Percentiles rank a stretch among this genome's conserved stretches.
Evolutionary conservation across 371 early-diverging fungal genomes (phyloP).

Genomic region (Mortierella sp.): DNA sequence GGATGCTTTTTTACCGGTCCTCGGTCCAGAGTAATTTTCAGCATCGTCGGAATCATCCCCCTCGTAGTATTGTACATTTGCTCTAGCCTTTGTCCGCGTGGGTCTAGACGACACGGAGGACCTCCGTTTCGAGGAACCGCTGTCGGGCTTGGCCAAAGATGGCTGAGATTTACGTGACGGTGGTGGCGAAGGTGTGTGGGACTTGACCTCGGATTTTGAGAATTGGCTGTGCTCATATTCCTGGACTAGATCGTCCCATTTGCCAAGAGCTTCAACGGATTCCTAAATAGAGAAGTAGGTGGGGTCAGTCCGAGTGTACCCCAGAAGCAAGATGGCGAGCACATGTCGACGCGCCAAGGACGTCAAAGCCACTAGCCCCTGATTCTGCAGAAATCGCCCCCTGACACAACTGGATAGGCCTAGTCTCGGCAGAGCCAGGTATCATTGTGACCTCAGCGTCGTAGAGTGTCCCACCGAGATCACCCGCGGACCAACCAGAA

Average conservation of each 20-base stretch:
- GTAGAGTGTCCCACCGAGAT: no score
- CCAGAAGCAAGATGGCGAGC: background rate
- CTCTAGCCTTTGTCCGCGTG: slow-evolving; percentile 33
- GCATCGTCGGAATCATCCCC: slow-evolving; percentile 45
- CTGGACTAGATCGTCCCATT: slow-evolving; percentile 51
- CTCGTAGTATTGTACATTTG: slow-evolving; percentile 49
- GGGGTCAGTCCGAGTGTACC: background rate
- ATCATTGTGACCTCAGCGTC: no score
- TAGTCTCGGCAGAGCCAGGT: no score
- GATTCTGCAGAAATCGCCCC: no score
- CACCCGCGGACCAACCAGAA: no score
- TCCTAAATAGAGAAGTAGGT: slow-evolving; percentile 21
- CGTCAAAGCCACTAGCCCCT: slow-evolving; percentile 39
- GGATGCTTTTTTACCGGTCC: slow-evolving; percentile 12
- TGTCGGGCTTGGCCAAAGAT: slow-evolving; percentile 21
- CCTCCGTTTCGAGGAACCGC: slow-evolving; percentile 28
- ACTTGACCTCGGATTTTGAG: slow-evolving; percentile 44
- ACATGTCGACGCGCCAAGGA: slow-evolving; percentile 1
- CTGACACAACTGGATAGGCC: no score
- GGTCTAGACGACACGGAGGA: slow-evolving; percentile 24
- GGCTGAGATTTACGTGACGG: slow-evolving; percentile 37
- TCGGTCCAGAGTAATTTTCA: slow-evolving; percentile 27
- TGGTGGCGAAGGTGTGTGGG: slow-evolving; percentile 39
- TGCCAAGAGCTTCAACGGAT: slow-evolving; percentile 45
- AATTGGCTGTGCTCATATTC: slow-evolving; percentile 54